Base-by-base conservation (phyloP, 2,329 filamentous ascomycete genomes). In the Fusarium piperis region DNA sequence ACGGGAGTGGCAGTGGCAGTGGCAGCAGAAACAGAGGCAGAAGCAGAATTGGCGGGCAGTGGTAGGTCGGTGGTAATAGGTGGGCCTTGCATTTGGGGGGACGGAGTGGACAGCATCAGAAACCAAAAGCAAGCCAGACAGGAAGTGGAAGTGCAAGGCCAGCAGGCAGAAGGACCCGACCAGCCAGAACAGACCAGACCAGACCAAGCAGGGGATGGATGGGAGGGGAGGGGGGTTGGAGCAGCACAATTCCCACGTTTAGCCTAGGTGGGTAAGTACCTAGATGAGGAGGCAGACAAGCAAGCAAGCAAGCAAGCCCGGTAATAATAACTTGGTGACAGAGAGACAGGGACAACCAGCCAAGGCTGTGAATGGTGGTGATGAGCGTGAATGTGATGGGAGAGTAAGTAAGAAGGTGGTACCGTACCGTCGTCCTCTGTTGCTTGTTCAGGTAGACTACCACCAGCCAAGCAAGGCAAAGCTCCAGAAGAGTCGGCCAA, bases 121-220 rank as follows among this genome's bases (percentile, higher is more conserved):
- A 71, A 48, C 44, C 41, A 62, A 59, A 57, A 72, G 23, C 63
- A 70, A 71, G 70, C 59, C 53, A 71, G 70, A 67, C 70, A 71
- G 60, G 67, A 65, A 67, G 57, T 65, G 59, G 28, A 55, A 56
- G 61, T 36, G 44, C 46, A 64, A 48, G 44, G 58, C 36, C 62
- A 68, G 35, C 59, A 53, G 39, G 32, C 53, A 52, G 51, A 41
- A 41, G 48, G 30, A 28, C 33, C 59, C 57, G 41, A 56, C 65
- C 38, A 68, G 39, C 39, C 44, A 59, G 59, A 41, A 41, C 10
- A 39, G 36, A 48, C 44, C 23, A 48, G 44, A 48, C 44, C 44
- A 48, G 44, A 16, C 41, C 44, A 48, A 59, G 57, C 38, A 51
- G 41, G 57, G 39, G 61, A 46, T 35, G 46, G 12, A 44, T 23